Evolutionary conservation across 306 rosid species (phyloP).

Genomic region (Corylus heterophylla): DNA sequence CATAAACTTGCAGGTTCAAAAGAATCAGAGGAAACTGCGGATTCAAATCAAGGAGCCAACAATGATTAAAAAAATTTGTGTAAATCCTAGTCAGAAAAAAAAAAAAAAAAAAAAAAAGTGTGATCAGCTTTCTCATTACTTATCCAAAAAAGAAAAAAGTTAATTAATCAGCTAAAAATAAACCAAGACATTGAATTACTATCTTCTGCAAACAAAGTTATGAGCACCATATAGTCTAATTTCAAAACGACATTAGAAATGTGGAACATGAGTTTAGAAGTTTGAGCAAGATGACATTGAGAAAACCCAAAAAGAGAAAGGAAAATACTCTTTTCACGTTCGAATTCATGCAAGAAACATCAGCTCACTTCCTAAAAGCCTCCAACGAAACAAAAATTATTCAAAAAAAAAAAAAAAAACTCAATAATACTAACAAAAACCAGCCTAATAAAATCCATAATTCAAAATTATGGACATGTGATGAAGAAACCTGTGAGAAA

Average conservation of each 20-base stretch:
- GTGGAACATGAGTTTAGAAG: neutral
- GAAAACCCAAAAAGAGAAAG: neutral
- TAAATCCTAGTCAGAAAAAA: neutral
- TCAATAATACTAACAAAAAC: slow-evolving; percentile 1
- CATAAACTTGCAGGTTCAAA: neutral
- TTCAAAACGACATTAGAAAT: neutral
- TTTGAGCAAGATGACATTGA: neutral
- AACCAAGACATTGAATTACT: neutral
- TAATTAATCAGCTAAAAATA: neutral
- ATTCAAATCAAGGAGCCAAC: neutral
- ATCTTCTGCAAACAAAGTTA: neutral
- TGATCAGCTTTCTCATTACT: neutral
- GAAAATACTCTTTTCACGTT: neutral
- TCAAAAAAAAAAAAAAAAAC: neutral
- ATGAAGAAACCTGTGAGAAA: neutral
- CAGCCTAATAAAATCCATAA: neutral
- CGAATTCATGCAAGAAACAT: neutral
- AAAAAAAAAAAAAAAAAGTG: neutral
- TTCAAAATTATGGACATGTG: neutral
- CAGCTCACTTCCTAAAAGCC: neutral
- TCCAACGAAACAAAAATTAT: neutral
- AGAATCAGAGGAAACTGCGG: neutral
- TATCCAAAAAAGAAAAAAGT: neutral
- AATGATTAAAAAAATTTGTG: neutral
- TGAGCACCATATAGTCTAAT: neutral